Percentiles rank a stretch among this genome's conserved stretches.
These are phyloP conservation scores for Phytophthora idaei DNA, from an alignment of 352 stramenopile genomes.

Conservation along the genomic window DNA sequence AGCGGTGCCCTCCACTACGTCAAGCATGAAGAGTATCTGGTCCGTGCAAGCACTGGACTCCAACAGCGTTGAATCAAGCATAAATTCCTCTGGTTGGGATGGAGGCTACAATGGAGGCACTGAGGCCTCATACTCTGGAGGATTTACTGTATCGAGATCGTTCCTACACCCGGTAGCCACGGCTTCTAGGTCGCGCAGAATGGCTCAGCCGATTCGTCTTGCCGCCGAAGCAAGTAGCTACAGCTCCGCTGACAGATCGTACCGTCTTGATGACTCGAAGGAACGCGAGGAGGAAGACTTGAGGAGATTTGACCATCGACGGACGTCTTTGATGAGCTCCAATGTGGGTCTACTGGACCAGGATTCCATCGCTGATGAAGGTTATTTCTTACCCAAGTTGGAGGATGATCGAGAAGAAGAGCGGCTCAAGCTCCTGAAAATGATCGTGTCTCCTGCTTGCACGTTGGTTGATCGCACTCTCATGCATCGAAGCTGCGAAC, in stretches of 20 bases:
- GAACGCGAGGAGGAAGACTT: conserved; percentile 39
- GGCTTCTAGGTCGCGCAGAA: conserved; percentile 14
- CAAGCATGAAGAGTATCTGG: conserved; percentile 22
- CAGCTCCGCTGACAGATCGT: conserved; percentile 39
- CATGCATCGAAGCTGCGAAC: conserved; percentile 65
- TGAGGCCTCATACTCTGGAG: conserved; percentile 18
- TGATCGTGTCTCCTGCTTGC: conserved; percentile 61
- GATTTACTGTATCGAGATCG: conserved; percentile 40
- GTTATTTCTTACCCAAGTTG: conserved; percentile 49
- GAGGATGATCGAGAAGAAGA: conserved; percentile 45
- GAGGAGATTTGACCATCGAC: conserved; percentile 34
- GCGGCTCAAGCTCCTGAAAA: conserved; percentile 53
- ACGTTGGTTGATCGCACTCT: conserved; percentile 61
- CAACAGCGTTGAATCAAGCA: conserved; percentile 35
- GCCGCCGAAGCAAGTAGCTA: conserved; percentile 52
- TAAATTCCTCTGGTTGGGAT: conserved; percentile 18
- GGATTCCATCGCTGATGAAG: conserved; percentile 44
- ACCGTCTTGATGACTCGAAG: conserved; percentile 22
- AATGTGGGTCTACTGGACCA: conserved; percentile 56
- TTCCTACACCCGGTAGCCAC: conserved; percentile 55
- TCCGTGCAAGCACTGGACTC: conserved; percentile 21
- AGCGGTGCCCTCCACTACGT: conserved; percentile 6
- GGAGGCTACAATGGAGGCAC: conserved; percentile 3
- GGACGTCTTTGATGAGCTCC: conserved; percentile 63
- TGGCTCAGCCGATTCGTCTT: conserved; percentile 35